Conservation (phyloP, 2,329 filamentous ascomycete genomes). For the Sporothrix protearum region DNA sequence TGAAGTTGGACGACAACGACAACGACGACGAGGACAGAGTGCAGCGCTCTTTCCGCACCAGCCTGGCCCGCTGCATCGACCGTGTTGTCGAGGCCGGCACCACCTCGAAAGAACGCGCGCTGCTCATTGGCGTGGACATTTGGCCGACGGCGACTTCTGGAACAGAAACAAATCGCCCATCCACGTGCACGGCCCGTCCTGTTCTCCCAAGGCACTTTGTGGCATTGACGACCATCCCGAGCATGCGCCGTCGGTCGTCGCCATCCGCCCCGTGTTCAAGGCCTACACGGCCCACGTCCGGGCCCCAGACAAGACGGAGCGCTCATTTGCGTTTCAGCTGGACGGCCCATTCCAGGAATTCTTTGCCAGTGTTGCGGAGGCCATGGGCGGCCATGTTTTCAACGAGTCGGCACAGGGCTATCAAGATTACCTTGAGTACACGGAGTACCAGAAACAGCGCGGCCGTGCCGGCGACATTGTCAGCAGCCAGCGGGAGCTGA, state of each 20-base stretch:
- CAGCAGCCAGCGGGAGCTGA: neutral
- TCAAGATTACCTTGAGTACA: neutral
- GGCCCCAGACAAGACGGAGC: too few relatives aligned
- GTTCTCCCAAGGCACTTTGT: neutral
- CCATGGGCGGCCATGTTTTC: neutral
- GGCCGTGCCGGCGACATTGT: neutral
- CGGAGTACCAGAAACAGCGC: too few relatives aligned
- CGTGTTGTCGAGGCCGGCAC: neutral
- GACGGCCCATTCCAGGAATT: neutral
- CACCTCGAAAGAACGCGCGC: neutral
- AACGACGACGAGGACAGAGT: too few relatives aligned
- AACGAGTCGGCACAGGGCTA: neutral
- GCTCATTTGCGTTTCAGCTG: neutral
- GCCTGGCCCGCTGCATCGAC: conserved; percentile 15
- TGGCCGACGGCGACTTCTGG: conserved; percentile 15
- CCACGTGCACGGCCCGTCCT: neutral
- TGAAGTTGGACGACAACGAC: neutral
- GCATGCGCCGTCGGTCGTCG: neutral
- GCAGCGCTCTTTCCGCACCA: neutral
- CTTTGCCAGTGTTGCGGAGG: neutral
- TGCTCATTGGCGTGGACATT: neutral
- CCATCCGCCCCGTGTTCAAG: neutral
- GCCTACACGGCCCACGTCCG: neutral
- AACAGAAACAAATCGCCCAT: neutral
- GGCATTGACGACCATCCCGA: neutral